phyloP scores from a whole-genome alignment of 805 yeast genomes.

The Hanseniaspora pseudoguilliermondii region DNA sequence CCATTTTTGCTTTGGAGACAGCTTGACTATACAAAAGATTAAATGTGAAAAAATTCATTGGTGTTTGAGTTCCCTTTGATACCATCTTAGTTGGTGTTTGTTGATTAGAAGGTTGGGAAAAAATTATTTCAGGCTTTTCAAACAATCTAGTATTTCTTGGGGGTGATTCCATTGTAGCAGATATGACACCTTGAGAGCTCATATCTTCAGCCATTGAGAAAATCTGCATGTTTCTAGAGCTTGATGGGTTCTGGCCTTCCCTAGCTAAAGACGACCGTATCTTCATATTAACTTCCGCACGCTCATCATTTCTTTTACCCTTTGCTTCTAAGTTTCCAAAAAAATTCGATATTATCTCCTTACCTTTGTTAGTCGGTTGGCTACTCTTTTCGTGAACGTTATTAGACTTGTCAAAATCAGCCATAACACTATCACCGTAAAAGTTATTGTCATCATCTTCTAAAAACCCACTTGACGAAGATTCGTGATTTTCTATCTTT shows the following conservation, averaged over 20 bases:
- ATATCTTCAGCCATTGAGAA: neutral
- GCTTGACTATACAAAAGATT: neutral
- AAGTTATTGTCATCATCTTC: neutral
- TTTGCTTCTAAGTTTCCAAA: neutral
- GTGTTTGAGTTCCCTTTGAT: constrained; percentile 2
- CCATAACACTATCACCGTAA: neutral
- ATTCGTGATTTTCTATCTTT: neutral
- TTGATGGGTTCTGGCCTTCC: neutral
- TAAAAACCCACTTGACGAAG: neutral
- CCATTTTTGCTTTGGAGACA: neutral
- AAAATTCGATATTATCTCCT: neutral
- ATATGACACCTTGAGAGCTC: neutral
- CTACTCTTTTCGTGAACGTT: neutral
- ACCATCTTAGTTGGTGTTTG: neutral
- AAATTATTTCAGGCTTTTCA: neutral
- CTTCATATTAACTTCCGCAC: neutral
- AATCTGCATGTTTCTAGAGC: neutral
- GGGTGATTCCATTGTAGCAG: neutral
- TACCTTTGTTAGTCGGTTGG: neutral
- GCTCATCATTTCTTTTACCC: too few species aligned
- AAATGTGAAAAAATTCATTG: constrained; percentile 1
- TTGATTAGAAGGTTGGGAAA: neutral
- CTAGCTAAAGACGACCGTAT: neutral
- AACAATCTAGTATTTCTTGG: neutral
- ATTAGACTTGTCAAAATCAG: neutral